These are phyloP conservation scores for Talaromyces sp. DNA, from an alignment of 2,329 filamentous ascomycete genomes.

Conservation along the genomic window DNA sequence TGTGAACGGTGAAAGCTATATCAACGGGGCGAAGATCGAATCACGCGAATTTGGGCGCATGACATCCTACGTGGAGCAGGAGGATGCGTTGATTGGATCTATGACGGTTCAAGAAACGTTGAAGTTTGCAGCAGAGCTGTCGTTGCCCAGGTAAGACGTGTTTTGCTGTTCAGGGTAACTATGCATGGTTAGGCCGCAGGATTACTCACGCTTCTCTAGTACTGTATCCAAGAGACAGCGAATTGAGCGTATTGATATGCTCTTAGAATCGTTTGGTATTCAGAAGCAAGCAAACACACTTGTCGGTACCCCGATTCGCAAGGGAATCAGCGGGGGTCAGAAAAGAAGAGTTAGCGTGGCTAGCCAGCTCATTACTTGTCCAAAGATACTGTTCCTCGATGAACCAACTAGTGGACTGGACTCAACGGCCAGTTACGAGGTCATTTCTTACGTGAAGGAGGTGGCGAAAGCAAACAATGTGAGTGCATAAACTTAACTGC, in stretches of 20 bases:
- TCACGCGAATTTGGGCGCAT: conserved; percentile 63
- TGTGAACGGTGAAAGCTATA: conserved; percentile 57
- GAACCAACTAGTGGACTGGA: conserved; percentile 85
- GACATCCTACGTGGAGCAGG: conserved; percentile 81
- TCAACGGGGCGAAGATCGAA: conserved; percentile 65
- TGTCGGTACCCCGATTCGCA: conserved; percentile 79
- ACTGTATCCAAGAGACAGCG: conserved; percentile 61
- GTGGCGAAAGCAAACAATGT: conserved; percentile 69
- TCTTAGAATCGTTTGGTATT: conserved; percentile 75
- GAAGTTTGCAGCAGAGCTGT: conserved; percentile 72
- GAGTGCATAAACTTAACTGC: conserved; percentile 21
- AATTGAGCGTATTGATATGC: conserved; percentile 63
- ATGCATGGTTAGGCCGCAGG: too few relatives aligned
- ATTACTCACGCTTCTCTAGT: conserved; percentile 29
- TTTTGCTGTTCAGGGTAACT: neutral
- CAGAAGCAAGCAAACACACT: conserved; percentile 68
- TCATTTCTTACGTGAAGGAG: conserved; percentile 71
- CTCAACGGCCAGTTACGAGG: conserved; percentile 74
- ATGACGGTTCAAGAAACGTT: conserved; percentile 80
- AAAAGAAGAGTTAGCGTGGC: conserved; percentile 80
- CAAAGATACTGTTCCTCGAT: conserved; percentile 79
- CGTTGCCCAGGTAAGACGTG: conserved; percentile 55
- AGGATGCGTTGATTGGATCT: conserved; percentile 80
- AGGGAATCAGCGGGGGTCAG: conserved; percentile 83
- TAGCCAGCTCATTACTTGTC: conserved; percentile 77